Percentiles rank a stretch among this genome's conserved stretches.
phyloP scores from a whole-genome alignment of 148 eudicot genomes.

The Nyssa sinensis region DNA sequence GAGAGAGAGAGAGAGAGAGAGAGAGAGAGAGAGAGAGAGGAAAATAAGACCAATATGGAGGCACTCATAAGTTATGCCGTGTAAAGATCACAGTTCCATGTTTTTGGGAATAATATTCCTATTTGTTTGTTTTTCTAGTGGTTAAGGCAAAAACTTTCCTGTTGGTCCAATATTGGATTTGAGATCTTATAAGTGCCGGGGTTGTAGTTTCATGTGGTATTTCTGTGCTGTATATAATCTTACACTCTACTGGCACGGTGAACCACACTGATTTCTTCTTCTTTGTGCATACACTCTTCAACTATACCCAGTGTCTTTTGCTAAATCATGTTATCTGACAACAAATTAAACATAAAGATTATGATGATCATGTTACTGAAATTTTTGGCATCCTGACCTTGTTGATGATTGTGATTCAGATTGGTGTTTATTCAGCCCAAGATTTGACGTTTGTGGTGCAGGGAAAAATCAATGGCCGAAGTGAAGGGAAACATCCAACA shows the following conservation, averaged over 20 bases:
- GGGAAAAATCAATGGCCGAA: slow-evolving; percentile 23
- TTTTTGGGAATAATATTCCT: no score
- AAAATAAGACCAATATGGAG: background rate
- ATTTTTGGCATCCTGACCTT: no score
- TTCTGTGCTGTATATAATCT: background rate
- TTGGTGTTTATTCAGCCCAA: background rate
- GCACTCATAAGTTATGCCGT: background rate
- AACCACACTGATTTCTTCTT: background rate
- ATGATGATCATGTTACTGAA: background rate
- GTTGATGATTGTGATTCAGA: no score
- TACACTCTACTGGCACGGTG: background rate
- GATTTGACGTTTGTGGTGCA: slow-evolving; percentile 9
- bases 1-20: no score
- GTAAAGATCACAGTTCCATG: no score
- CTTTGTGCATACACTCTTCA: background rate
- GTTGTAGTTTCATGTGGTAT: background rate
- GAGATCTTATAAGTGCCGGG: background rate
- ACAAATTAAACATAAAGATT: no score
- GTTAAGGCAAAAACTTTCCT: background rate
- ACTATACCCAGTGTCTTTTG: no score
- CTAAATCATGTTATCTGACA: no score
- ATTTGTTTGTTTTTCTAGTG: background rate
- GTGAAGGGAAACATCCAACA: slow-evolving; percentile 15
- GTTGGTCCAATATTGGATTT: no score
- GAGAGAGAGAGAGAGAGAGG: no score